Conservation (phyloP, 2,329 filamentous ascomycete species). For the Ophiostoma novo-ulmi region DNA sequence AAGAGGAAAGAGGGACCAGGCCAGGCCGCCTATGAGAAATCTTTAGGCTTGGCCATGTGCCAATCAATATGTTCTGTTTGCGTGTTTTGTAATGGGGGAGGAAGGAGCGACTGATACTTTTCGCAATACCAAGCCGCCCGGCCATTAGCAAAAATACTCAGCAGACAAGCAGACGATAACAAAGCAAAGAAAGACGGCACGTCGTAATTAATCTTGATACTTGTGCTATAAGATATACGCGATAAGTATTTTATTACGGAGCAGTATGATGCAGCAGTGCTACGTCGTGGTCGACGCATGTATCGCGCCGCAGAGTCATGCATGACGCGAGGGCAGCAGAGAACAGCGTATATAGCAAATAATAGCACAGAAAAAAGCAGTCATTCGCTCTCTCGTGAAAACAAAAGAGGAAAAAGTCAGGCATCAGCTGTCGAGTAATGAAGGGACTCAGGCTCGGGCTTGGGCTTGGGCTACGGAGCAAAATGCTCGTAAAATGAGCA, state of each 20-base stretch:
- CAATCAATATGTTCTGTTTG: not conserved
- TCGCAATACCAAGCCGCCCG: too few species aligned
- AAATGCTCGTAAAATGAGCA: slow-evolving; percentile 3
- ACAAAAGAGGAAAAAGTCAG: not conserved
- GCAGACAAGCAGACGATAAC: not conserved
- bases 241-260: slow-evolving; percentile 4
- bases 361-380: too few species aligned
- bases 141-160: not conserved
- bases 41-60: not conserved
- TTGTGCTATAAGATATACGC: not conserved
- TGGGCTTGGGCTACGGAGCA: not conserved
- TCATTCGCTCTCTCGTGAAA: not conserved
- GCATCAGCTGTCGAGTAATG: slow-evolving; percentile 1
- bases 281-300: not conserved
- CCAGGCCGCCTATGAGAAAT: not conserved
- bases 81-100: not conserved
- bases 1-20: not conserved
- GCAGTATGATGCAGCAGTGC: not conserved
- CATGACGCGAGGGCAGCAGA: slow-evolving; percentile 4
- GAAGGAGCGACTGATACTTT: not conserved
- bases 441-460: not conserved
- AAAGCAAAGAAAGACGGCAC: not conserved
- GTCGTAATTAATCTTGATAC: slow-evolving; percentile 1
- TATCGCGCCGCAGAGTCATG: not conserved
- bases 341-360: not conserved